Percentiles rank a stretch among this genome's conserved stretches.
These are phyloP conservation scores for Penicillium argentinense DNA, from an alignment of 495 filamentous ascomycete species.

Conservation along the genomic window DNA sequence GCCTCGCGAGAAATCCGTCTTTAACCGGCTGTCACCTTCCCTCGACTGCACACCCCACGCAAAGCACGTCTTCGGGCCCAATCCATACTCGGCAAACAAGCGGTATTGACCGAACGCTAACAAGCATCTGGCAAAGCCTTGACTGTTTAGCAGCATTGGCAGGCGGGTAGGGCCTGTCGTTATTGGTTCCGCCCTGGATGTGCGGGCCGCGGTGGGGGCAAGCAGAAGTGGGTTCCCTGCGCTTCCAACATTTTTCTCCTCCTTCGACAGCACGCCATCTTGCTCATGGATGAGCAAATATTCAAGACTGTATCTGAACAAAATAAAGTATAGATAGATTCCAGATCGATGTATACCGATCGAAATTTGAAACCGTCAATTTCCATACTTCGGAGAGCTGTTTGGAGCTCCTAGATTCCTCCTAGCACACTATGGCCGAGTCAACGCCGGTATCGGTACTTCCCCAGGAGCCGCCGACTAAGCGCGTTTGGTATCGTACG, in stretches of 20 bases:
- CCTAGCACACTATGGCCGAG: conserved; percentile 11
- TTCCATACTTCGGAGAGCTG: background rate
- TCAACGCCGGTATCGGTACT: conserved; percentile 10
- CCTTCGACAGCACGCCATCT: conserved; percentile 10
- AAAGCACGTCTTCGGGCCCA: background rate
- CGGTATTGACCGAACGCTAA: background rate
- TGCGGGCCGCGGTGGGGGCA: conserved; percentile 1
- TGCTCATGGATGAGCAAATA: background rate
- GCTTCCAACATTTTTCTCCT: conserved; percentile 1
- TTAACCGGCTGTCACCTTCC: background rate
- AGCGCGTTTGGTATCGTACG: conserved; percentile 54
- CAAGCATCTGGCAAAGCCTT: background rate
- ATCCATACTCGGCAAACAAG: background rate
- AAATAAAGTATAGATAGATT: background rate
- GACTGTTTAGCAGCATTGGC: conserved; percentile 3
- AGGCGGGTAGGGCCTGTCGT: background rate
- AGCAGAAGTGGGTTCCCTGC: no score
- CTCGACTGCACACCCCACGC: background rate
- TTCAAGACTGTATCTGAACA: background rate
- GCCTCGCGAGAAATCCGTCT: background rate
- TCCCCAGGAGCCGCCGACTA: conserved; percentile 7
- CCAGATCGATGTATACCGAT: background rate
- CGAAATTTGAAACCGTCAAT: background rate
- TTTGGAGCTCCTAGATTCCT: background rate
- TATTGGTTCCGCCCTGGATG: background rate